Base-by-base conservation (phyloP, 2,329 filamentous ascomycete species). In the Fusarium beomiforme region DNA sequence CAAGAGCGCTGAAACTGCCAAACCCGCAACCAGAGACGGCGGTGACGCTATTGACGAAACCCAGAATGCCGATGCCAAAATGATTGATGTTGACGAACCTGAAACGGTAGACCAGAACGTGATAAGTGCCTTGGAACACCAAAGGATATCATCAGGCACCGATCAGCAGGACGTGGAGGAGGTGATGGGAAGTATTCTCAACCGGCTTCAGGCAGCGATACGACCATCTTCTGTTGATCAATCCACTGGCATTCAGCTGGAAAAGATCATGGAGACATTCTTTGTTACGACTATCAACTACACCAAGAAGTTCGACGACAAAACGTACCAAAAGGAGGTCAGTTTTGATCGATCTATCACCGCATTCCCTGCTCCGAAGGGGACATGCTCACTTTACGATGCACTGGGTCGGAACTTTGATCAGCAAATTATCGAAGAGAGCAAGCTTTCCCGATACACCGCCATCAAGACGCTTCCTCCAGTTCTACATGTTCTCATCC, bases 91-190 rank as follows among this genome's bases (percentile, higher is more conserved):
- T 6, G 78, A 76, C 14, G 78, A 80, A 44, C 57, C 72, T 12
- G 77, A 80, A 51, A 81, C 81, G 6, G 73, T 88, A 16, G 84
- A 87, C 23, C 78, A 85, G 51, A 83, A 83, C 56, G 83, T 87
- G 14, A 80, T 79, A 46, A 82, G 76, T 58, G 85, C 81, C 8
- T 82, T 83, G 29, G 85, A 84, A 74, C 83, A 81, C 74, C 83
- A 82, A 77, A 83, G 83, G 59, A 69, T 83, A 75, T 82, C 81
- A 31, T 84, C 84, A 11, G 86, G 86, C 5, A 88, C 86, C 1
- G 85, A 93, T 37, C 96, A 99, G 78, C 95, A 98, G 81, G 96
- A 99, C 81, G 95, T 97, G 8, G 94, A 94, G 14, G 96, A 99
- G 81, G 95, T 98, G 47, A 95, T 98, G 83, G 94, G 94, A 63